A percentile compares a stretch with the other conserved stretches of the same genome.
Evolutionary conservation across 805 yeast species (phyloP).

Genomic region (Sungouiozyma ichnusensis): DNA sequence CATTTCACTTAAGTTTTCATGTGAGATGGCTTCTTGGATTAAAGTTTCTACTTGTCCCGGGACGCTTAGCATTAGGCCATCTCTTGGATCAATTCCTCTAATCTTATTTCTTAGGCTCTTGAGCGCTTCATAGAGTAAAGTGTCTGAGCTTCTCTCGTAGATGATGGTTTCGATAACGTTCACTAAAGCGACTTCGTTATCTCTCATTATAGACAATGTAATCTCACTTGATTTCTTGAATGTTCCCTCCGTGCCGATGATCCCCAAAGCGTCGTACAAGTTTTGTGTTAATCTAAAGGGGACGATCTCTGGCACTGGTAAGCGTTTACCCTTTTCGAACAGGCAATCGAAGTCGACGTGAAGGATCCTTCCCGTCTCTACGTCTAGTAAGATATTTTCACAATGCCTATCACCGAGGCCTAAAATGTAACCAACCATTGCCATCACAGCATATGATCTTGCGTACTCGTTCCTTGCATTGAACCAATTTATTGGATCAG

Average conservation of each 20-base stretch:
- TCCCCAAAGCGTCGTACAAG: slow-evolving; percentile 81
- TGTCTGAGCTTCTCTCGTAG: slow-evolving; percentile 54
- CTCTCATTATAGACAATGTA: slow-evolving; percentile 59
- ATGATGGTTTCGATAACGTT: slow-evolving; percentile 85
- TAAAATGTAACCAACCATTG: slow-evolving; percentile 86
- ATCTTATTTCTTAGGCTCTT: slow-evolving; percentile 66
- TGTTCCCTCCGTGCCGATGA: slow-evolving; percentile 80
- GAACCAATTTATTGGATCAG: slow-evolving; percentile 87
- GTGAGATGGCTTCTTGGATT: slow-evolving; percentile 69
- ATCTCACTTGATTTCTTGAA: slow-evolving; percentile 82
- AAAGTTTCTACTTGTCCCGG: slow-evolving; percentile 88
- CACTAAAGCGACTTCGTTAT: slow-evolving; percentile 74
- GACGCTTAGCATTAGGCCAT: slow-evolving; percentile 79
- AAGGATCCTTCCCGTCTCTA: slow-evolving; percentile 63
- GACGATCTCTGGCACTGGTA: slow-evolving; percentile 82
- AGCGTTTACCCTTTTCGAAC: slow-evolving; percentile 69
- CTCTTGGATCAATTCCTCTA: slow-evolving; percentile 71
- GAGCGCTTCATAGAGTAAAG: slow-evolving; percentile 56
- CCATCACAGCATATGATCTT: slow-evolving; percentile 88
- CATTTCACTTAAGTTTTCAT: slow-evolving; percentile 69
- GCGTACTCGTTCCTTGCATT: slow-evolving; percentile 63
- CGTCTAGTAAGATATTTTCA: slow-evolving; percentile 73
- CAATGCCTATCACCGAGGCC: slow-evolving; percentile 97
- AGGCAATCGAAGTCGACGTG: slow-evolving; percentile 97
- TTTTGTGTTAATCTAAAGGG: slow-evolving; percentile 89